phyloP scores from a whole-genome alignment of 2,329 filamentous ascomycete genomes.

The Fusarium sp. region DNA sequence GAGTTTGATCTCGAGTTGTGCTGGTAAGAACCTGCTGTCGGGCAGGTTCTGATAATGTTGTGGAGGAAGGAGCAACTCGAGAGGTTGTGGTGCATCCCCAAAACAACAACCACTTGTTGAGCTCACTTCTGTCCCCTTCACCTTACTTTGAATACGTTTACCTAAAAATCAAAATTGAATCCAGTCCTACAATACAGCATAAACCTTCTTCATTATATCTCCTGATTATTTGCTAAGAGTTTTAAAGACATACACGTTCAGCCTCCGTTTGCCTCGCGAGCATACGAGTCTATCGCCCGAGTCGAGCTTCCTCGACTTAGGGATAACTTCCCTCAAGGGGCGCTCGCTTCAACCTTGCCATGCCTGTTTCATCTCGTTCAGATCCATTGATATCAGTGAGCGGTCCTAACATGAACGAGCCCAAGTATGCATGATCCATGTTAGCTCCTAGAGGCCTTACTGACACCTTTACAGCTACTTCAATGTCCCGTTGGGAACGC shows the following conservation, averaged over 20 bases:
- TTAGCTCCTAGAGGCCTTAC: fast-evolving
- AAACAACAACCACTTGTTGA: neutral
- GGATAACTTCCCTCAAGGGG: neutral
- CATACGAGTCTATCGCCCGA: neutral
- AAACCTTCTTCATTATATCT: neutral
- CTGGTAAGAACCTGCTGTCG: neutral
- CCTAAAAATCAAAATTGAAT: neutral
- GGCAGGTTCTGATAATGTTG: neutral
- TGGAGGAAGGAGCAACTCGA: neutral
- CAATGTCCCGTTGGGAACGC: slow-evolving; percentile 41
- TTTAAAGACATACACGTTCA: neutral
- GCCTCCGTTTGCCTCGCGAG: fast-evolving
- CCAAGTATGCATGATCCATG: slow-evolving; percentile 36
- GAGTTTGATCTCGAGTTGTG: neutral
- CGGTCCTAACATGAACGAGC: slow-evolving; percentile 28
- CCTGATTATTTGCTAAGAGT: neutral
- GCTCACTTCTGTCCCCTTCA: neutral
- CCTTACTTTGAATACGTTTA: neutral
- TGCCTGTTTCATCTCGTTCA: slow-evolving; percentile 36
- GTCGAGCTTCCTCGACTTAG: neutral
- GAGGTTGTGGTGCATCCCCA: too few species aligned
- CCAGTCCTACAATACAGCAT: neutral
- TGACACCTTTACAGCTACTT: slow-evolving; percentile 48
- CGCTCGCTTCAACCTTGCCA: slow-evolving; percentile 9
- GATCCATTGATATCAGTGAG: slow-evolving; percentile 20